A percentile compares a stretch with the other conserved stretches of the same genome.
phyloP scores from a whole-genome alignment of 2,329 filamentous ascomycete species.

The Paraphoma chrysanthemicola region DNA sequence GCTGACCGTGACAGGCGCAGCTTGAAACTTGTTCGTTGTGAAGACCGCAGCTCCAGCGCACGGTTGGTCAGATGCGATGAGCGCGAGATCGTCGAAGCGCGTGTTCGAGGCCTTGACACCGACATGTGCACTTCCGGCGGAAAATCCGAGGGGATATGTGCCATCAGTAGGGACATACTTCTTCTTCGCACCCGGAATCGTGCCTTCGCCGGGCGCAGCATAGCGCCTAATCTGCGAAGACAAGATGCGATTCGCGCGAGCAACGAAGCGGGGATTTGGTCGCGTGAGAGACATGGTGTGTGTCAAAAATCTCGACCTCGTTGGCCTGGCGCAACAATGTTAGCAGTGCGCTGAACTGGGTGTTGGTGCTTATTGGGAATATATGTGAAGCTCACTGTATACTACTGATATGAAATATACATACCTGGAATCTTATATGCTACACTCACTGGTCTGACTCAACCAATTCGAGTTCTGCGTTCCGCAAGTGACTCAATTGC shows the following conservation, averaged over 20 bases:
- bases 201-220: constrained; percentile 64
- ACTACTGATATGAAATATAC: neutral
- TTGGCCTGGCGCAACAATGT: too few relatives aligned
- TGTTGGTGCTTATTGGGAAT: too few relatives aligned
- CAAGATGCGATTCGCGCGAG: constrained; percentile 31
- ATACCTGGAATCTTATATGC: constrained; percentile 10
- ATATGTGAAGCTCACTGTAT: too few relatives aligned
- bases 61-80: constrained; percentile 84
- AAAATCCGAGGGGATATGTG: constrained; percentile 89
- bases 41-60: constrained; percentile 92
- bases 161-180: constrained; percentile 88
- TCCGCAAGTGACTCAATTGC: constrained; percentile 12
- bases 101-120: constrained; percentile 95
- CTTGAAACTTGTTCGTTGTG: constrained; percentile 98
- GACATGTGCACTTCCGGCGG: constrained; percentile 84
- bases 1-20: constrained; percentile 90
- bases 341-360: too few relatives aligned
- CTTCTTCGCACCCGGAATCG: constrained; percentile 79
- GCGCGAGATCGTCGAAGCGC: constrained; percentile 85
- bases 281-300: constrained; percentile 41
- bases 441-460: constrained; percentile 7
- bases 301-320: neutral
- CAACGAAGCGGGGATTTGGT: constrained; percentile 35
- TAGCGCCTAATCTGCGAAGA: constrained; percentile 59
- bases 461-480: constrained; percentile 27